Evolutionary conservation across 2,329 filamentous ascomycete species (phyloP).

Genomic region (Cordyceps cateniannulata): DNA sequence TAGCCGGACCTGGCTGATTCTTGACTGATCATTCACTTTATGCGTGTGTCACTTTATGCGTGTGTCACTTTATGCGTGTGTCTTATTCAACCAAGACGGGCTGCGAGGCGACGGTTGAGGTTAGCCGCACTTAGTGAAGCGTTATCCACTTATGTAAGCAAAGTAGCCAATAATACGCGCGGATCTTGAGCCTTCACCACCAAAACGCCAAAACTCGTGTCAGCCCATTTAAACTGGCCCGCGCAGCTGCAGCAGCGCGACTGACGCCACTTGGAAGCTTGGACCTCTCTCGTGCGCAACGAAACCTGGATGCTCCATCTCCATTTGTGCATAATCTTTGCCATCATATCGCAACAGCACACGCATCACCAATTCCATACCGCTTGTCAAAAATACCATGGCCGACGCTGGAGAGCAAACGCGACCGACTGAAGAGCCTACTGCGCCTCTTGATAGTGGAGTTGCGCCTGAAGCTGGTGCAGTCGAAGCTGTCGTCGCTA

Average conservation of each 20-base stretch:
- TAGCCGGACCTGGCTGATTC: not conserved
- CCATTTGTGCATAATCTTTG: not conserved
- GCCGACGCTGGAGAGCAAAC: slow-evolving; percentile 17
- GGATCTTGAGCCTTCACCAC: not conserved
- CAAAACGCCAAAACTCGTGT: slow-evolving; percentile 4
- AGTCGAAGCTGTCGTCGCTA: not conserved
- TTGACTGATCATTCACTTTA: no score
- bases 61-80: no score
- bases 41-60: no score
- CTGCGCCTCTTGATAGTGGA: not conserved
- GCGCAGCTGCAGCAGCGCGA: not conserved
- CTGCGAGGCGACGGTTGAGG: slow-evolving; percentile 9
- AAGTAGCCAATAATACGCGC: not conserved
- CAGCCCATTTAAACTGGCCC: not conserved
- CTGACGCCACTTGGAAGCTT: not conserved
- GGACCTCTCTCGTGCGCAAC: not conserved
- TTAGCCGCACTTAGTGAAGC: not conserved
- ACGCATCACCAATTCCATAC: not conserved
- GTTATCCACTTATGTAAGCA: not conserved
- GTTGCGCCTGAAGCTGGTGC: not conserved
- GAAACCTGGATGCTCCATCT: not conserved
- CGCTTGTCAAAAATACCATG: slow-evolving; percentile 15
- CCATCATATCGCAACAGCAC: not conserved
- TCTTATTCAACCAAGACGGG: no score
- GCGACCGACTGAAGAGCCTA: slow-evolving; percentile 17